phyloP scores from a whole-genome alignment of 176 grass and related monocot species.

The Ensete glaucum region DNA sequence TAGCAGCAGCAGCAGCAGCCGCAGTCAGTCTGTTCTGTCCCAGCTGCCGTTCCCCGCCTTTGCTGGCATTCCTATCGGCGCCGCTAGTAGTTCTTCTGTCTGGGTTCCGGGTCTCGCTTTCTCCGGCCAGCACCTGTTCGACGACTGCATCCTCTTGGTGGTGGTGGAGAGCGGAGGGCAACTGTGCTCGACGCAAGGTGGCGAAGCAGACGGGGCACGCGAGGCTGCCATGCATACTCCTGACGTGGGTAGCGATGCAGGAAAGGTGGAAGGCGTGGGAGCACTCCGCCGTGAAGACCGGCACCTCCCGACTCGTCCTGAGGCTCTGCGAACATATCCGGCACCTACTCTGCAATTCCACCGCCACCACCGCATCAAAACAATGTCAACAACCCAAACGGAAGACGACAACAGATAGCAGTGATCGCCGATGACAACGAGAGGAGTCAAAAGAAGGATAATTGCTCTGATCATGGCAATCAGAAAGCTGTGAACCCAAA shows the following conservation, averaged over 20 bases:
- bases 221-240: conserved; percentile 30
- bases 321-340: conserved; percentile 59
- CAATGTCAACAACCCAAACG: not conserved
- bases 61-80: not conserved
- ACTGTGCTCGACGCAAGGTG: conserved; percentile 57
- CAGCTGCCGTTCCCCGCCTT: not conserved
- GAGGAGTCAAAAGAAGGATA: not conserved
- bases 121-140: not conserved
- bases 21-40: not conserved
- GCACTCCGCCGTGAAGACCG: conserved; percentile 96
- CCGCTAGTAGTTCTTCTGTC: not conserved
- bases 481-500: not conserved
- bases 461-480: not conserved
- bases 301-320: conserved; percentile 49
- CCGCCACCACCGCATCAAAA: not conserved
- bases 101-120: conserved; percentile 20
- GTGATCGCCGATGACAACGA: not conserved
- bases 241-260: conserved; percentile 62
- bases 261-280: conserved; percentile 87
- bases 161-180: conserved; percentile 36
- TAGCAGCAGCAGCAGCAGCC: not conserved
- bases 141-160: conserved; percentile 5
- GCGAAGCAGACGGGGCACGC: conserved; percentile 68
- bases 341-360: conserved; percentile 50
- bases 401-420: not conserved